A percentile compares a stretch with the other conserved stretches of the same genome.
Evolutionary conservation across 176 grass and related monocot genomes (phyloP).

Genomic region (Hordeum marinum): DNA sequence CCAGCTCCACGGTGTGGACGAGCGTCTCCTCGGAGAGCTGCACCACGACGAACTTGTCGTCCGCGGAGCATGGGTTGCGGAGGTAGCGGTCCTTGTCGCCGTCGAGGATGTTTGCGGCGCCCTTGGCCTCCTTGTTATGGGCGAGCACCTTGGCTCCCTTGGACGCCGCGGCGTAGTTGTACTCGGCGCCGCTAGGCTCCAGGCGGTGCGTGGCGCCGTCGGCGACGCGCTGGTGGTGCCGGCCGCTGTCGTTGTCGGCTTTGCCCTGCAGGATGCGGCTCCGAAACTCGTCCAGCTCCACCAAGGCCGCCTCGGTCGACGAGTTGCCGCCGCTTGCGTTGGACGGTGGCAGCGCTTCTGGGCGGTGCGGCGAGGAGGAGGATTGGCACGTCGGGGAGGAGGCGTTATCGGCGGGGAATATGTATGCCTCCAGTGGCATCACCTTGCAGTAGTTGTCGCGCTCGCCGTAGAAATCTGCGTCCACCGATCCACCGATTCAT

Average conservation of each 20-base stretch:
- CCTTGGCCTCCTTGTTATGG: slow-evolving; percentile 88
- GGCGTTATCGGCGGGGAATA: slow-evolving; percentile 31
- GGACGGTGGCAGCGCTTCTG: background rate
- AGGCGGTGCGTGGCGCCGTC: slow-evolving; percentile 49
- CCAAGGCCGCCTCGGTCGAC: background rate
- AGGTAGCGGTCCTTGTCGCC: slow-evolving; percentile 87
- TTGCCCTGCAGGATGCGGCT: slow-evolving; percentile 41
- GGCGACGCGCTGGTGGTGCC: background rate
- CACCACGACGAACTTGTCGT: slow-evolving; percentile 65
- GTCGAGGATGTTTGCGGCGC: slow-evolving; percentile 59
- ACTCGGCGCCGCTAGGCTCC: slow-evolving; percentile 62
- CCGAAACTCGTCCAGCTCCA: slow-evolving; percentile 54
- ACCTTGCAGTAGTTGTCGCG: slow-evolving; percentile 56
- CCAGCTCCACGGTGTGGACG: slow-evolving; percentile 65
- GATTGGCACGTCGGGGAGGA: slow-evolving; percentile 30
- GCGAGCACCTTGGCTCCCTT: slow-evolving; percentile 84
- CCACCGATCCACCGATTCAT: background rate
- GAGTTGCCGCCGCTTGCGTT: background rate
- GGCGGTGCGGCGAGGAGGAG: background rate
- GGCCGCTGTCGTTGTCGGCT: slow-evolving; percentile 4
- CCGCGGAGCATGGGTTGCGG: slow-evolving; percentile 75
- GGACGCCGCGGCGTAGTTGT: slow-evolving; percentile 78
- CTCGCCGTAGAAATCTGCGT: slow-evolving; percentile 38
- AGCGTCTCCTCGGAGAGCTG: slow-evolving; percentile 93
- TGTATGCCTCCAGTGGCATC: slow-evolving; percentile 53